Base-by-base conservation (phyloP, 2,329 filamentous ascomycete species). In the Cordyceps pruinosa region DNA sequence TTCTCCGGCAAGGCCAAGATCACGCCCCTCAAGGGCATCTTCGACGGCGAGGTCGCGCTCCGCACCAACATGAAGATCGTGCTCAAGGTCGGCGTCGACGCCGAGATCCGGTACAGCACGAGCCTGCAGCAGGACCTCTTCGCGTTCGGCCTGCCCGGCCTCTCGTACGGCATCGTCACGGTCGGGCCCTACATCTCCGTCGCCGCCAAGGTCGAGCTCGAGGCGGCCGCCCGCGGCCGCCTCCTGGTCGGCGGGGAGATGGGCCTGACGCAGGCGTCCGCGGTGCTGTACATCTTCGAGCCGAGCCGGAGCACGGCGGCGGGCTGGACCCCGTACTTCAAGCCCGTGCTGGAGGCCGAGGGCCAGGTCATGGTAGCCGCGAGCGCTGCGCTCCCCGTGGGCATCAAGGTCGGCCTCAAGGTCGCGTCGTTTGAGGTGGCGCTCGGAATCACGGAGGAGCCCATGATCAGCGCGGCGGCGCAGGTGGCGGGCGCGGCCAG, bases 21-120 rank as follows among this genome's bases (percentile, higher is more conserved):
- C 58, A 63, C 59, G 23, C 62, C 63, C 2, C 34, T 65, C 9
- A 61, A 61, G 13, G 66, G 66, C 49, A 60, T 69, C 58, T 61
- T 61, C 23, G 48, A 64, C 61, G 67, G 64, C 54, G 50, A 61
- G 34, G 56, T 69, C 34, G 63, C 66, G 37, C 56, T 65, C 19
- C 54, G 56, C 17, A 60, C 62, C 34, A 64, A 66, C 53, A 60
- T 68, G 32, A 53, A 61, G 25, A 58, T 70, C 17, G 60, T 57
- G 5, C 59, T 70, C 44, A 66, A 69, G 49, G 50, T 70, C 2
- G 70, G 70, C 21, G 59, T 72, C 34, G 64, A 69, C 28, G 69
- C 68, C 6, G 48, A 63, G 42, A 53, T 65, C 13, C 59, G 23
- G 13, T 61, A 63, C 37, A 61, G 59, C 15, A 39, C 67, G 10